Conservation (phyloP, 2,329 filamentous ascomycete genomes). For the Aureobasidium sp. region DNA sequence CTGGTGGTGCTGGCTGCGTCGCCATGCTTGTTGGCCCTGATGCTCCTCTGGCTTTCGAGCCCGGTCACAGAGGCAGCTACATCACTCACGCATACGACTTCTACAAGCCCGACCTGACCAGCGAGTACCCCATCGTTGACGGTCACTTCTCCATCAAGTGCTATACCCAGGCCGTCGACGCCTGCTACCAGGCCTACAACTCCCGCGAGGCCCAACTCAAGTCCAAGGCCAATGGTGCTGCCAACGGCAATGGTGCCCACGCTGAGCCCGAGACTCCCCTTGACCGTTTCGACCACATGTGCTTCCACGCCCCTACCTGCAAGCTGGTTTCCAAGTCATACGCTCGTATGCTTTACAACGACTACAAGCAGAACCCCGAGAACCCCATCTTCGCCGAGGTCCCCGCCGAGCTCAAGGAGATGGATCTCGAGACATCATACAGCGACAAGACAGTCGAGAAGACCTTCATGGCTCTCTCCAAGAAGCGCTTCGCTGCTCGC, state of each 20-base stretch:
- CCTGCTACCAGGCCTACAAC: conserved; percentile 50
- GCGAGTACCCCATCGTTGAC: conserved; percentile 48
- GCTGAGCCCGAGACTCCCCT: conserved; percentile 39
- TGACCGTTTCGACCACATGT: conserved; percentile 50
- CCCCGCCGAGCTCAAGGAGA: conserved; percentile 40
- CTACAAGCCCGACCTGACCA: conserved; percentile 49
- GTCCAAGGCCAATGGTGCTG: conserved; percentile 34
- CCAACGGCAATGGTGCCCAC: conserved; percentile 38
- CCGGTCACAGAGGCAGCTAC: conserved; percentile 45
- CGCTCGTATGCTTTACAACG: conserved; percentile 47
- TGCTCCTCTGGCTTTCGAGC: conserved; percentile 44
- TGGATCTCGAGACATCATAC: conserved; percentile 42
- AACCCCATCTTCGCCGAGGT: conserved; percentile 46
- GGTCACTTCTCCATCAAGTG: conserved; percentile 48
- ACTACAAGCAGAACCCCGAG: conserved; percentile 41
- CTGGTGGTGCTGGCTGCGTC: conserved; percentile 47
- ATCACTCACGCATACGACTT: conserved; percentile 49
- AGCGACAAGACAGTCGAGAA: conserved; percentile 49
- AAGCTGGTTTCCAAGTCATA: conserved; percentile 51
- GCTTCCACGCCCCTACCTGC: conserved; percentile 49
- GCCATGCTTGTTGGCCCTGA: conserved; percentile 48
- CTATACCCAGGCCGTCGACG: conserved; percentile 47
- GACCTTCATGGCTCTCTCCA: conserved; percentile 45
- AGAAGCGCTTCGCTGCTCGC: conserved; percentile 45
- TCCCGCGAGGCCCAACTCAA: conserved; percentile 42